Base-by-base conservation (phyloP, 164 flowering plant genomes). In the Houttuynia cordata region DNA sequence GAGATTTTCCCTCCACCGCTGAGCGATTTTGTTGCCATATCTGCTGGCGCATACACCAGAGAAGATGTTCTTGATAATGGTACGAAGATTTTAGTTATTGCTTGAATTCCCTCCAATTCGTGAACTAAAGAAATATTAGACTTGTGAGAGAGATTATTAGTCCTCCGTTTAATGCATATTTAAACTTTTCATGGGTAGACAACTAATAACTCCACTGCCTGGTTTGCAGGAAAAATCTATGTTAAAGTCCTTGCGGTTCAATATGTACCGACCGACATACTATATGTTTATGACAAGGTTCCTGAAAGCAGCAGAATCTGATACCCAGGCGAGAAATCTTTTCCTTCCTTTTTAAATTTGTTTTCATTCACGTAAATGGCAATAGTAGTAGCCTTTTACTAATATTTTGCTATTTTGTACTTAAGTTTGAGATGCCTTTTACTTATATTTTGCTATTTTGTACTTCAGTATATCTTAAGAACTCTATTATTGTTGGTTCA, bases 31-130 rank as follows among this genome's bases (percentile, higher is more conserved):
- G 72, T 87, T 60, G 55, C 80, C 65, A 90, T 90, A 40, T 81
- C 95, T 8, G 92, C 83, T 68, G 84, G 70, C 53, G 92, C 92
- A 53, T 90, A 90, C 64, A 74, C 70, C n/a, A 74, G 90, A 68
- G 72, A 80, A 58, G 91, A 90, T 75, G 85, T 90, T 42, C n/a
- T 76, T 90, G 61, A 83, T 81, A 4, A 90, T 87, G 95, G 94
- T 89, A 75, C 52, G 15, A 30, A 2, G 37, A 30, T 2, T 30
- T 30, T 30, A 30, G 37, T 30, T 30, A 6, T 30, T 30, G 4
- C 37, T 30, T 6, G 37, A 6, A 30, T 30, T 30, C 37, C 37
- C 37, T 30, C 37, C 37, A 30, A 30, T 30, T 30, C 6, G 2
- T 30, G 37, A 30, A 30, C 37, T 2, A 30, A 30, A 30, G 2